phyloP scores from a whole-genome alignment of 352 stramenopile genomes.

The Blastocystis sp. region DNA sequence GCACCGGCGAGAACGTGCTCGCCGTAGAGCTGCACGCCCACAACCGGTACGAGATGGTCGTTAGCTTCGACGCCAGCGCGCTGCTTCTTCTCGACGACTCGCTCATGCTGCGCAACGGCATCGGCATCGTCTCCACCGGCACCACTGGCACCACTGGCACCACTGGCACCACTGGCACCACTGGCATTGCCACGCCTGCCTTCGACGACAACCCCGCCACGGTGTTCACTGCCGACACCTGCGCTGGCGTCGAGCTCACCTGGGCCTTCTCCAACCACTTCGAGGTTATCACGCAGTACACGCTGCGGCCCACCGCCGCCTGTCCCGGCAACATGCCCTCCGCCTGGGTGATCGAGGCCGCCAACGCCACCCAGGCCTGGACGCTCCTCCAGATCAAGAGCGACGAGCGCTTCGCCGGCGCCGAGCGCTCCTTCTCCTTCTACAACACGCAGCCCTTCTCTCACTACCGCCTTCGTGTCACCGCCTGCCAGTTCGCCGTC shows the following conservation, averaged over 20 bases:
- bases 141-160: too few species aligned
- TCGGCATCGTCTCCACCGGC: background rate
- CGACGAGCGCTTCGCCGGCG: background rate
- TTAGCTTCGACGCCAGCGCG: background rate
- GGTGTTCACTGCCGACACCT: background rate
- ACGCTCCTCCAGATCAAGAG: background rate
- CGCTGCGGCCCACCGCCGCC: background rate
- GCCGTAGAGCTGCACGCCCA: background rate
- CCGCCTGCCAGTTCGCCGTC: background rate
- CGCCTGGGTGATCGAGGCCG: background rate
- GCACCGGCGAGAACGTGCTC: background rate
- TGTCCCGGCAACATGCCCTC: background rate
- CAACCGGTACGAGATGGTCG: background rate
- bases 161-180: too few species aligned
- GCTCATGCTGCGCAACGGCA: background rate
- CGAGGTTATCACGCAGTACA: background rate
- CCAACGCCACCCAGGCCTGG: background rate
- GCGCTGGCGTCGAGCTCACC: background rate
- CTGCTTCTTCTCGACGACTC: background rate
- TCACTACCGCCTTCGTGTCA: background rate
- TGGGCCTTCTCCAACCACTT: background rate
- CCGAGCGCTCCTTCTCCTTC: background rate
- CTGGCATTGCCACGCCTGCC: background rate
- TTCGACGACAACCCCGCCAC: slow-evolving; percentile 7
- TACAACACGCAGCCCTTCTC: background rate